A percentile compares a stretch with the other conserved stretches of the same genome.
Conservation (phyloP, 2,329 filamentous ascomycete species). For the Elsinoe fawcettii region DNA sequence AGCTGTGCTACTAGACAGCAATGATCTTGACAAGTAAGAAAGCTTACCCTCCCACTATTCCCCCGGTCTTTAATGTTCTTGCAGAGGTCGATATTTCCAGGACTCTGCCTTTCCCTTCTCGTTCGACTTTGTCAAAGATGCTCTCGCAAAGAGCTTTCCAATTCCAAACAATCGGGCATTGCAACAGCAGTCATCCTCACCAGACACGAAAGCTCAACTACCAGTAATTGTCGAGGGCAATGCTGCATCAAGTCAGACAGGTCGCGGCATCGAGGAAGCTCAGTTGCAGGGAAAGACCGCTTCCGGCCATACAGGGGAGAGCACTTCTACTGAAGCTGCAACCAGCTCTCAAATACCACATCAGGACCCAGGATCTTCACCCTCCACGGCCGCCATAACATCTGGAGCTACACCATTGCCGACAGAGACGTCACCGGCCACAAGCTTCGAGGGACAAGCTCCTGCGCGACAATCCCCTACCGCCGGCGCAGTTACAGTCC, state of each 20-base stretch:
- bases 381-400: conserved; percentile 61
- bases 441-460: conserved; percentile 62
- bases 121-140: conserved; percentile 16
- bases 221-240: not conserved
- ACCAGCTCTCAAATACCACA: not conserved
- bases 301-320: not conserved
- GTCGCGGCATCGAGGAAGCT: not conserved
- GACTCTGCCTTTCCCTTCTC: conserved; percentile 44
- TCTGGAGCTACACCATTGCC: conserved; percentile 66
- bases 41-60: conserved; percentile 14
- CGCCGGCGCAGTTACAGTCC: not conserved
- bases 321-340: not conserved
- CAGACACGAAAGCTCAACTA: not conserved
- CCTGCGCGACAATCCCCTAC: not conserved
- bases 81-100: conserved; percentile 50
- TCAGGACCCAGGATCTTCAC: conserved; percentile 35
- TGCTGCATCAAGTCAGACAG: not conserved
- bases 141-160: conserved; percentile 9
- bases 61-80: conserved; percentile 16
- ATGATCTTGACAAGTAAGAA: conserved; percentile 51
- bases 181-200: not conserved
- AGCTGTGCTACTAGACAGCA: conserved; percentile 48
- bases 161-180: not conserved
- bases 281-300: not conserved
- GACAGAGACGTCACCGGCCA: conserved; percentile 62